Base-by-base conservation (phyloP, 225 moss, liverwort and hornwort genomes). In the Lunularia cruciata region DNA sequence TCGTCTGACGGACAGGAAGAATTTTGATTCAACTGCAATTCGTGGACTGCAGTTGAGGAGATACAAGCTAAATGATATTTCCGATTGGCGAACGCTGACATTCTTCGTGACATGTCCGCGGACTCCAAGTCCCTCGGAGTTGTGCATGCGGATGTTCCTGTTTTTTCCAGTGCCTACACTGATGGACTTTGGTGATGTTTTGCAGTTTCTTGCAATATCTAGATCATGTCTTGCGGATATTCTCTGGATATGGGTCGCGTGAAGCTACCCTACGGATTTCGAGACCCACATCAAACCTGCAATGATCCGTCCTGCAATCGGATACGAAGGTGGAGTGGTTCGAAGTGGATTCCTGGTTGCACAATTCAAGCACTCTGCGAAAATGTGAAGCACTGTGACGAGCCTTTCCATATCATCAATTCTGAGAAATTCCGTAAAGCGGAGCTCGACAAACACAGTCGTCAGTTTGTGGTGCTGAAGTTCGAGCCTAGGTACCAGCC, bases 201-300 rank as follows among this genome's bases (percentile, higher is more conserved):
- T 43, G 43, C 43, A 43, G 43, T 16, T 43, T 10, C 43, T 11
- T 10, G 43, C 12, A 10, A 16, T 11, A 43, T 43, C 16, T 11
- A 43, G 3, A 16, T 10, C 12, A 49, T 49, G 49, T 49, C 49
- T 49, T 49, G 49, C 20, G 49, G 49, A 15, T 49, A 16, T 49
- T n/a, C 49, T 49, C 15, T 6, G 49, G 49, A 49, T 20, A 16
- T 49, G 49, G 49, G 49, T 49, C 49, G 49, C 49, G 7, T 49
- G 18, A 49, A 49, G 5, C 49, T 49, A 0, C 49, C 49, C 18
- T 49, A 49, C 49, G 49, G 49, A n/a, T 49, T 49, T 5, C 49
- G 49, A 20, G 49, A 49, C 49, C 49, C 49, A 5, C 49, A 49
- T 49, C 49, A 49, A n/a, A 49, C 49, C 49, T 49, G 49, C 49